Evolutionary conservation across 768 basidiomycete genomes (phyloP), one percentile per base, ranked within the genome.

Genomic region (Baorangia bicolor): DNA sequence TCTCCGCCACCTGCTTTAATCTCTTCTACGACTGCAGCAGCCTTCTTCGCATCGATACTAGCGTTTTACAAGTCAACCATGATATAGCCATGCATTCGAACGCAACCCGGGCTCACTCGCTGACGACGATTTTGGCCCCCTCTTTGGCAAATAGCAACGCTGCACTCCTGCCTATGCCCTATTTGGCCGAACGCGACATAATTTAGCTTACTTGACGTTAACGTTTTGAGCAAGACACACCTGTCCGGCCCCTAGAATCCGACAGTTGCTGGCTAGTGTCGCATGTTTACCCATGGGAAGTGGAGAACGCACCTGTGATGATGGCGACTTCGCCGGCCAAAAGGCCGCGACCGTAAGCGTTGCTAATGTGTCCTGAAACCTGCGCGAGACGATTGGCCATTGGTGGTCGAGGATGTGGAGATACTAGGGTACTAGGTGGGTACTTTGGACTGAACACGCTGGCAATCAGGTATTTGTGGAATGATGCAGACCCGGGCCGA

Each of bases 71-170:
- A n/a, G 49, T 59, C 46, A 66, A 33, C 25, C 12, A 31, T n/a
- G 45, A 44, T 13, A 44, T 20, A n/a, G 18, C 20, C n/a, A 21
- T 35, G 8, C 9, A 13, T 18, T 20, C 42, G 45, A n/a, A 35
- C 23, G 13, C 31, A 20, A 48, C n/a, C 43, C 25, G 13, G 2
- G 60, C 77, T 68, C 51, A 92, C 87, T 94, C 92, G 79, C 86
- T 85, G 48, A 88, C 86, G 60, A 94, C 90, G 48, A 94, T 85
- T 67, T 88, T 93, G 16, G 92, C 91, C 18, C 92, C 92, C 67
- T 94, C 92, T 58, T 84, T 85, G 5, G 90, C 87, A 63, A 92
- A 93, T 39, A 90, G 77, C 31, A 92, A 73, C 2, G 92, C 92
- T 37, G 81, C 78, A 30, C 86, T 83, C 43, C 80, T 80, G 4